Evolutionary conservation across 768 basidiomycete species (phyloP), one percentile per base, ranked within the genome.

Genomic region (Candolleomyces aberdarensis): DNA sequence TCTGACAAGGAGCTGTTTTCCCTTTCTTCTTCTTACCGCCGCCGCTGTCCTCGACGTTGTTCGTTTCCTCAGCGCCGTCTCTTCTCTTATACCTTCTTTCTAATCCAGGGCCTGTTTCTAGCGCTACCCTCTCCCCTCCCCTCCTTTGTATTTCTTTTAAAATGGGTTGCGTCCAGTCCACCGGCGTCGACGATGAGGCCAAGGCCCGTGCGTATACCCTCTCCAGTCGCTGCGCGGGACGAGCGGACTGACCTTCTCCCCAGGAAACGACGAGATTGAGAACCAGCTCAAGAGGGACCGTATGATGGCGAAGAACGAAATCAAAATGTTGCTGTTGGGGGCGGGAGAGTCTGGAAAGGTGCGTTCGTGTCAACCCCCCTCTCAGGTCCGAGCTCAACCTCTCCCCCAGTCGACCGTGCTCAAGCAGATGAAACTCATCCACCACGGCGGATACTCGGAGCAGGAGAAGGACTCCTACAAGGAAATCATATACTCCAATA

Each of bases 271-370:
- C 69, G 92, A 91, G 80, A 96, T 96, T 65, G 94, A 96, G 80
- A 89, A 77, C 75, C 94, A 96, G 75, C 85, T 96, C 66, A 93
- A 90, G 81, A 81, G 87, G 68, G 94, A 96, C 78, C 78, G 89
- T 48, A 84, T 91, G 80, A 86, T 89, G 83, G 88, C 89, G 47
- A 93, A 92, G 81, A 95, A 94, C 68, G 94, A 95, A 74, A 94
- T 96, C 71, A 96, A 98, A 80, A 96, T 98, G 95, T 72, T 98
- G 63, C 73, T 98, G 61, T 81, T 98, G 29, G 96, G 96, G 60
- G 95, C 96, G 61, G 95, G 96, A 76, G 95, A 97, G 82, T 95
- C 93, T 57, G 96, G 96, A 68, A 97, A 98, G 85, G 90, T 90
- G 51, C 14, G 79, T 75, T 43, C 10, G 0, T 11, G 9, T 15